Base-by-base conservation (phyloP, 2,329 filamentous ascomycete species). In the Talaromyces sp. region DNA sequence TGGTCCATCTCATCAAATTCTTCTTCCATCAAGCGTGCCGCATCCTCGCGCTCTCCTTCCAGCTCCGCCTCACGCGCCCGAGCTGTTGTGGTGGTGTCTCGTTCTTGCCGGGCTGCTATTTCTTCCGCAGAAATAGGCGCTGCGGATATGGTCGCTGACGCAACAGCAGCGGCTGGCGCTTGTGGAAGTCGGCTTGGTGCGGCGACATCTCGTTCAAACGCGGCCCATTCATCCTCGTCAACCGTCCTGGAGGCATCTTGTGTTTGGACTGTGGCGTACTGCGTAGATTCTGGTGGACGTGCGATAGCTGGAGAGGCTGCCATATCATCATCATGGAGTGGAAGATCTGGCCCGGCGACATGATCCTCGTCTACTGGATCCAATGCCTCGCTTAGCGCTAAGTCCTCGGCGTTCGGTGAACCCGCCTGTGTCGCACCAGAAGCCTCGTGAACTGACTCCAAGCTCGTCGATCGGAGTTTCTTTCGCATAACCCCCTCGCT, bases 1-100 rank as follows among this genome's bases (percentile, higher is more conserved):
- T 86, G 83, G 66, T 89, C 86, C 89, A 93, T 93, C 67, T 91
- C 86, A 52, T 91, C 89, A 60, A 93, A 88, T 70, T 93, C 90
- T 36, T 86, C 84, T 70, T 91, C 87, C 51, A 92, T 73, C 27
- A 87, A 85, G 19, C 87, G 80, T 37, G 82, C 83, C 1, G 90
- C 89, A 63, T 94, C 90, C 68, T 94, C 90, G 51, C 83, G 83
- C 67, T 91, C 89, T 35, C 86, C 87, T 51, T 88, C 85, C 1
- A 75, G 76, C 37, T 82, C 78, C 1, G 78, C 78, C 49, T 86
- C 82, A 37, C 80, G 77, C 20, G 62, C 57, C 35, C 62, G 66
- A 5, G 58, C 54, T 56, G 76, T 78, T 35, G 68, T 60, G 74
- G 79, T 58, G 58, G 75, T 59, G 62, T 78, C 64, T 77, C 77